Evolutionary conservation across 805 yeast species (phyloP).

Genomic region (Candida silvicultrix): DNA sequence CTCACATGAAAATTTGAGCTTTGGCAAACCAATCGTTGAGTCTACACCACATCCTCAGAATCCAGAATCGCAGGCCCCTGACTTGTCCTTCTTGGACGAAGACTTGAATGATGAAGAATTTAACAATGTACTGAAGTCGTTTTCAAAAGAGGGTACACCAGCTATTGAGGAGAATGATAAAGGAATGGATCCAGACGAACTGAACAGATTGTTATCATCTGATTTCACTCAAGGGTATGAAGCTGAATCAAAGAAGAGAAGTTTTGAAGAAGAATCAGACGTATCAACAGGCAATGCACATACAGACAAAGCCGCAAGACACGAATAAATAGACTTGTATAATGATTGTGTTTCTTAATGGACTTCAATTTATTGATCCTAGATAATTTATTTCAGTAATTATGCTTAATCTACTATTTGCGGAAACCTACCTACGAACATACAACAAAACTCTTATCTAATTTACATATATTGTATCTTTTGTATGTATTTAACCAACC

Average conservation of each 20-base stretch:
- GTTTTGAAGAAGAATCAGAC: conserved; percentile 5
- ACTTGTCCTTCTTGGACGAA: conserved; percentile 7
- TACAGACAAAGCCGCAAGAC: background rate
- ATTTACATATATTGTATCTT: background rate
- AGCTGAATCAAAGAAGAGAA: conserved; percentile 2
- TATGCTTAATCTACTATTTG: no score
- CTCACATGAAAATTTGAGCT: background rate
- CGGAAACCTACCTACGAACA: no score
- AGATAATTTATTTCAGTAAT: no score
- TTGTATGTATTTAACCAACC: conserved; percentile 15
- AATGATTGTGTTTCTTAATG: no score
- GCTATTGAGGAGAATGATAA: conserved; percentile 11
- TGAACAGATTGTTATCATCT: conserved; percentile 17
- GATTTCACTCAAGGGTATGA: conserved; percentile 9
- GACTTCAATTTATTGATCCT: no score
- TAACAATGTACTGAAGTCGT: conserved; percentile 19
- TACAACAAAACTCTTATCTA: background rate
- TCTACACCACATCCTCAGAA: background rate
- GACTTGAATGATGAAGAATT: conserved; percentile 20
- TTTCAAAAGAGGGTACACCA: conserved; percentile 22
- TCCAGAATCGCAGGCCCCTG: background rate
- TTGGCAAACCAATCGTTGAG: background rate
- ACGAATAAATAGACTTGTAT: conserved; percentile 1
- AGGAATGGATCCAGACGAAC: conserved; percentile 19
- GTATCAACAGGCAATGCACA: background rate